Evolutionary conservation across 768 basidiomycete genomes (phyloP).

Genomic region (Pleurotus platypus): DNA sequence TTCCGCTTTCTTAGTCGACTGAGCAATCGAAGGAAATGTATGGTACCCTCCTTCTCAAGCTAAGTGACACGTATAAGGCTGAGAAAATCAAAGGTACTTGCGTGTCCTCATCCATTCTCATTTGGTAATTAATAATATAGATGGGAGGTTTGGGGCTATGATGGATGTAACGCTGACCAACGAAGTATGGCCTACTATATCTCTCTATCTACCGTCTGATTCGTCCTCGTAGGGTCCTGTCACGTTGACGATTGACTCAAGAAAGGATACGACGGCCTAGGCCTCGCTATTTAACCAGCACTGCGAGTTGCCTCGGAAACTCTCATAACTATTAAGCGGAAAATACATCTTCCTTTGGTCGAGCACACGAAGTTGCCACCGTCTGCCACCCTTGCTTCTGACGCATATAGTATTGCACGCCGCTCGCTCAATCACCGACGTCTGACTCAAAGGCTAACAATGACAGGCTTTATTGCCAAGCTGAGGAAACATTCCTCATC

Average conservation of each 20-base stretch:
- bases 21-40: slow-evolving; percentile 71
- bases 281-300: background rate
- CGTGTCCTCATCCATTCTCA: background rate
- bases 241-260: slow-evolving; percentile 80
- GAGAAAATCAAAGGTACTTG: slow-evolving; percentile 78
- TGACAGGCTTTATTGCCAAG: no score
- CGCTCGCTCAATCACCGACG: no score
- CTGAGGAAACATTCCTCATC: no score
- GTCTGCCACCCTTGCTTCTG: no score
- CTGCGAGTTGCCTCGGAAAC: no score
- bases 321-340: no score
- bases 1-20: slow-evolving; percentile 42
- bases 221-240: slow-evolving; percentile 62
- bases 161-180: slow-evolving; percentile 88
- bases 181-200: slow-evolving; percentile 51
- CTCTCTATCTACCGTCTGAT: slow-evolving; percentile 35
- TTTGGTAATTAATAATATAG: slow-evolving; percentile 31
- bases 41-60: slow-evolving; percentile 62
- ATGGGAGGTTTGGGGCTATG: slow-evolving; percentile 95
- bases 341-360: no score
- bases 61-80: slow-evolving; percentile 63
- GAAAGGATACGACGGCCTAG: slow-evolving; percentile 56
- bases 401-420: no score
- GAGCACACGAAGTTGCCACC: no score
- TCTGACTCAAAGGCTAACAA: no score